phyloP scores from a whole-genome alignment of 495 filamentous ascomycete genomes.

The Aspergillus sclerotiicarbonarius region DNA sequence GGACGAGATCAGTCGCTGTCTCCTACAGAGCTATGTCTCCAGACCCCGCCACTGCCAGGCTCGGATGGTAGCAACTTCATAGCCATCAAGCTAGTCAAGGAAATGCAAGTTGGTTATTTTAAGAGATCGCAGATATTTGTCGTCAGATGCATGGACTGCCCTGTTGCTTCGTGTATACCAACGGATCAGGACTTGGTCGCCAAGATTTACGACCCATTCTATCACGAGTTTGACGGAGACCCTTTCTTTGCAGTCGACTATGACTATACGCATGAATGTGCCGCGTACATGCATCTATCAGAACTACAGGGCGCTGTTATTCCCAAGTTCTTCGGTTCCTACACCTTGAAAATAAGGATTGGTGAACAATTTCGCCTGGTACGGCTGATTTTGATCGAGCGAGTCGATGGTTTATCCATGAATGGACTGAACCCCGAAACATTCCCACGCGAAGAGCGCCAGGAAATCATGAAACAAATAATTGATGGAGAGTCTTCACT shows the following conservation, averaged over 20 bases:
- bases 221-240: neutral
- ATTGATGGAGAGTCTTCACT: neutral
- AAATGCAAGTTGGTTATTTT: neutral
- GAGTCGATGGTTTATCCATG: neutral
- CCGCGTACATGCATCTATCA: neutral
- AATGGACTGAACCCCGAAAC: neutral
- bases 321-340: neutral
- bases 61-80: neutral
- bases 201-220: neutral
- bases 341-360: neutral
- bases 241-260: neutral
- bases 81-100: neutral
- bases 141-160: neutral
- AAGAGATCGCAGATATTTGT: conserved; percentile 3
- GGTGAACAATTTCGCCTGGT: neutral
- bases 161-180: neutral
- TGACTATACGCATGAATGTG: neutral
- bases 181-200: neutral
- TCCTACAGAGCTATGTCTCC: conserved; percentile 7
- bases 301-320: neutral
- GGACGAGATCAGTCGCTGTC: conserved; percentile 1
- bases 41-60: conserved; percentile 6
- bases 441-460: neutral
- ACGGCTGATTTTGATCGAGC: neutral
- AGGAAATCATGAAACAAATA: neutral